A percentile compares a stretch with the other conserved stretches of the same genome.
phyloP scores from a whole-genome alignment of 1,284 basidiomycete genomes.

The Sanghuangporus sanghuang region DNA sequence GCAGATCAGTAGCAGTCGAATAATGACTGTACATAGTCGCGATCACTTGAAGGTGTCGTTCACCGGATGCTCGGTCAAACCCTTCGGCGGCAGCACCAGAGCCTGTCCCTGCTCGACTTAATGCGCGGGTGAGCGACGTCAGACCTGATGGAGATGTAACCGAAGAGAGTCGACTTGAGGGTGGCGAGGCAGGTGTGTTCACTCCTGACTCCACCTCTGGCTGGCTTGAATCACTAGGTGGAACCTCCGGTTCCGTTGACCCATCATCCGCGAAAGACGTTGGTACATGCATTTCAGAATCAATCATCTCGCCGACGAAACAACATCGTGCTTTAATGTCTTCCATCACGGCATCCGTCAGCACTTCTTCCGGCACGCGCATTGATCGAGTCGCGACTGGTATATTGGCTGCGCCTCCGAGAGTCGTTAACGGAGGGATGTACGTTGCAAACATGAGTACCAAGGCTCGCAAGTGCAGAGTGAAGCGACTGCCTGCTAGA shows the following conservation, averaged over 20 bases:
- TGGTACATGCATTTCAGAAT: conserved; percentile 33
- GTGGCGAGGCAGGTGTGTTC: conserved; percentile 13
- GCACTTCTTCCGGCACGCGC: conserved; percentile 67
- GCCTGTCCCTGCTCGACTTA: conserved; percentile 20
- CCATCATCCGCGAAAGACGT: conserved; percentile 40
- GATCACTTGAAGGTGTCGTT: conserved; percentile 57
- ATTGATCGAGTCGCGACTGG: conserved; percentile 57
- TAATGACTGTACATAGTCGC: conserved; percentile 64
- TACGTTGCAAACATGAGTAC: conserved; percentile 79
- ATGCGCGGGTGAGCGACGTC: conserved; percentile 43
- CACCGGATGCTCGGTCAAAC: conserved; percentile 29
- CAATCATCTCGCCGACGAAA: conserved; percentile 64
- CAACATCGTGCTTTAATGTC: conserved; percentile 80
- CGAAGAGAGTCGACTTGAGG: conserved; percentile 38
- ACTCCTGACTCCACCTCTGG: conserved; percentile 35
- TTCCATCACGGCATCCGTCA: conserved; percentile 72
- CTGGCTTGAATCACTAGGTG: conserved; percentile 41
- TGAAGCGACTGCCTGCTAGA: conserved; percentile 71
- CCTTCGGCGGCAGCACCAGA: conserved; percentile 22
- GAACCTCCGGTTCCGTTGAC: conserved; percentile 47
- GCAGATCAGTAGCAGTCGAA: conserved; percentile 69
- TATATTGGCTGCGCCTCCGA: conserved; percentile 57
- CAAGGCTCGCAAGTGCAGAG: conserved; percentile 71
- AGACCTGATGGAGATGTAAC: conserved; percentile 56
- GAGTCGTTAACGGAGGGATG: conserved; percentile 67